phyloP scores from a whole-genome alignment of 345 rosid species.

The Brassica juncea region DNA sequence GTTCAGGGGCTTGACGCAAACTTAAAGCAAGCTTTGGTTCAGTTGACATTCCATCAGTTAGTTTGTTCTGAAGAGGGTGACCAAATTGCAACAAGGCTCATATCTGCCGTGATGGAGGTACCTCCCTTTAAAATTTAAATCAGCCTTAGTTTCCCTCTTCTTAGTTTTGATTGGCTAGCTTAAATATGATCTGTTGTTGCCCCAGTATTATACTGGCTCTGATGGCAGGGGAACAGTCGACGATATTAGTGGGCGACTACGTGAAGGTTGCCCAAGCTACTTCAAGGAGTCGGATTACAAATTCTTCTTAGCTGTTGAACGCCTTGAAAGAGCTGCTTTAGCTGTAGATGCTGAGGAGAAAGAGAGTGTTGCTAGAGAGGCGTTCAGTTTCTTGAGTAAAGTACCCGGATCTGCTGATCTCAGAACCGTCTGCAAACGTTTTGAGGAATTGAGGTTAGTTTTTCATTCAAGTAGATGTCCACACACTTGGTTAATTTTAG shows the following conservation, averaged over 20 bases:
- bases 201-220: slow-evolving; percentile 91
- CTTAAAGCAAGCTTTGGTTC: slow-evolving; percentile 62
- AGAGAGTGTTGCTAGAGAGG: slow-evolving; percentile 87
- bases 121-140: slow-evolving; percentile 5
- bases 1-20: slow-evolving; percentile 80
- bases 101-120: slow-evolving; percentile 93
- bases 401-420: slow-evolving; percentile 95
- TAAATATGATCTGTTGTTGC: slow-evolving; percentile 27
- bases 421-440: slow-evolving; percentile 89
- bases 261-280: slow-evolving; percentile 95
- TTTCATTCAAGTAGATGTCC: slow-evolving; percentile 33
- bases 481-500: slow-evolving; percentile 18
- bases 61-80: slow-evolving; percentile 99
- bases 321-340: slow-evolving; percentile 84
- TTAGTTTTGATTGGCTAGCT: slow-evolving; percentile 12
- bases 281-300: slow-evolving; percentile 95
- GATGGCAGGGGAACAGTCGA: slow-evolving; percentile 99
- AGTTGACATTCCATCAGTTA: slow-evolving; percentile 85
- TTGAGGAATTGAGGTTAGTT: slow-evolving; percentile 88
- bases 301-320: slow-evolving; percentile 96
- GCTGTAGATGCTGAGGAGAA: slow-evolving; percentile 67
- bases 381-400: slow-evolving; percentile 78
- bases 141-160: slow-evolving; percentile 2
- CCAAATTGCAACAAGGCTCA: slow-evolving; percentile 77
- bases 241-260: slow-evolving; percentile 78